Percentiles rank a stretch among this genome's conserved stretches.
These are phyloP conservation scores for Boletus reticuloceps DNA, from an alignment of 768 basidiomycete species.

Conservation along the genomic window DNA sequence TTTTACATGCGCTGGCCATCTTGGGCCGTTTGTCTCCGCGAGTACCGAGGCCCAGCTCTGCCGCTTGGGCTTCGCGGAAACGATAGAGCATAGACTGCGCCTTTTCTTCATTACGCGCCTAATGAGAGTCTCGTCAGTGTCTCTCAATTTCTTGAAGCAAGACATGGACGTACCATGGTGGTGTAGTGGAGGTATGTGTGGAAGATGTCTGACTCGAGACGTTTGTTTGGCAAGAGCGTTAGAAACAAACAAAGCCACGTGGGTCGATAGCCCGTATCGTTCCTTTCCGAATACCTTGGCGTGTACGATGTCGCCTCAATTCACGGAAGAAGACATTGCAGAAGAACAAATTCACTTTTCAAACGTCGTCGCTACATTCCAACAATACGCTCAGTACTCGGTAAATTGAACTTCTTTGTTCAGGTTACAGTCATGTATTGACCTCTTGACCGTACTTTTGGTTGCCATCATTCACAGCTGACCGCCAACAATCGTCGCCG, in stretches of 20 bases:
- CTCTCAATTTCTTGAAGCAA: too few species aligned
- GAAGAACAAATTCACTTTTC: slow-evolving; percentile 73
- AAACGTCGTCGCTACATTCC: slow-evolving; percentile 73
- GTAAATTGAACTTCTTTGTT: slow-evolving; percentile 12
- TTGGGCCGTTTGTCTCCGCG: slow-evolving; percentile 83
- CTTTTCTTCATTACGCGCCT: slow-evolving; percentile 99
- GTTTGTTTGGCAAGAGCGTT: slow-evolving; percentile 27
- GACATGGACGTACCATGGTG: slow-evolving; percentile 15
- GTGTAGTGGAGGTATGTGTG: background rate
- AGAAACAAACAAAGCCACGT: slow-evolving; percentile 27
- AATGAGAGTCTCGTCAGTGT: background rate
- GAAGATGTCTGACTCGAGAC: background rate
- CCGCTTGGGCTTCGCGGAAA: slow-evolving; percentile 95
- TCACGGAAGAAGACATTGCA: slow-evolving; percentile 34
- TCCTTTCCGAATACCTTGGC: background rate
- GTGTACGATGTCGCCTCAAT: slow-evolving; percentile 23
- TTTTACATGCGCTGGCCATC: slow-evolving; percentile 91
- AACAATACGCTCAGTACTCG: slow-evolving; percentile 72
- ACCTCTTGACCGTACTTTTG: background rate
- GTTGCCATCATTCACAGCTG: slow-evolving; percentile 36
- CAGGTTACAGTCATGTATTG: background rate
- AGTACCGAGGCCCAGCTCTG: slow-evolving; percentile 89
- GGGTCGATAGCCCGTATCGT: background rate
- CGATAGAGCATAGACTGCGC: slow-evolving; percentile 94
- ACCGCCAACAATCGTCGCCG: slow-evolving; percentile 64